Evolutionary conservation across 768 basidiomycete species (phyloP), one percentile per base, ranked within the genome.

Genomic region (Leccinum uliginosum): DNA sequence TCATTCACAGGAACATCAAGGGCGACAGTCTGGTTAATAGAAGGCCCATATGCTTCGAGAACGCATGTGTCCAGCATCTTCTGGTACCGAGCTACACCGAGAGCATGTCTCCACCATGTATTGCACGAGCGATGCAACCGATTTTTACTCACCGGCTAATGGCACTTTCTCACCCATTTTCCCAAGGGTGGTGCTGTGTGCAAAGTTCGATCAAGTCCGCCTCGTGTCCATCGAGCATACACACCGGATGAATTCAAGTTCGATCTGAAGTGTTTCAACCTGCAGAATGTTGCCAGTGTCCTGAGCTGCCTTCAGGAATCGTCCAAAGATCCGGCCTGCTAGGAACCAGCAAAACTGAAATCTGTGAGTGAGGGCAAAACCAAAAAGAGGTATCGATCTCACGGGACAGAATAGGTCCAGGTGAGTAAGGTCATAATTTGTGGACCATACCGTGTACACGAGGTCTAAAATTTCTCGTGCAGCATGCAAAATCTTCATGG

Each of bases 341-440:
- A 79, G 74, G 65, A 86, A 89, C 86, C 86, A 92, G 62, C 79
- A 80, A 61, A 85, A 83, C 84, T 86, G 54, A 27, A 30, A 29
- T 40, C 19, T 51, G 54, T 19, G 21, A 55, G 48, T 30, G 26
- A 58, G 35, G 32, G 27, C 29, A 26, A 44, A 17, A 55, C 30
- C 3, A 51, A 29, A 35, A 45, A 23, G 50, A 24, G 52, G 32
- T 4, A 38, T n/a, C 49, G 34, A 54, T 56, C 81, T 66, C 67
- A 88, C 87, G 58, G 84, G 77, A 61, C 83, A 84, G 62, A 88
- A 87, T n/a, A 81, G 76, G 62, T 89, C 88, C 34, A 89, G 66
- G 3, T 87, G 75, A 5, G 85, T 82, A 17, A 89, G 77, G 63
- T 90, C 87, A 63, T 79, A 89, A 58, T 84, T 89, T 0, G 89